Evolutionary conservation across 352 stramenopile species (phyloP).

Genomic region (Globisporangium apiculatum): DNA sequence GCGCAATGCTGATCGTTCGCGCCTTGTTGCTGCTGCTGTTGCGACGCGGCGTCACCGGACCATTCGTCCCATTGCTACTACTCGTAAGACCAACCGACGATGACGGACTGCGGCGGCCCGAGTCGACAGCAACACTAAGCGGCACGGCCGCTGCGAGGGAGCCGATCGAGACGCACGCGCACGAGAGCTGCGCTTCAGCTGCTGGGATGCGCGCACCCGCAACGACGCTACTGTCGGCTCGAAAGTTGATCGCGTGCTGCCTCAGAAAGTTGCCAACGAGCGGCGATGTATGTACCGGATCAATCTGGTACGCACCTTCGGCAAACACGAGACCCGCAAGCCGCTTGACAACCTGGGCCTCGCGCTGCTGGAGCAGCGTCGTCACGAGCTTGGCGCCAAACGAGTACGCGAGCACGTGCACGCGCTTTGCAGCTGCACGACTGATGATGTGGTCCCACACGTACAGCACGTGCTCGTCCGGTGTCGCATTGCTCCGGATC

Average conservation of each 20-base stretch:
- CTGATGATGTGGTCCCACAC: constrained; percentile 74
- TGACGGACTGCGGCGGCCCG: neutral
- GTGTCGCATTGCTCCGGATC: constrained; percentile 50
- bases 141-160: constrained; percentile 24
- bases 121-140: neutral
- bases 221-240: constrained; percentile 35
- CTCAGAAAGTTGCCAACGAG: constrained; percentile 53
- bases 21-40: constrained; percentile 66
- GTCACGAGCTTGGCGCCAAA: constrained; percentile 65
- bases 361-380: constrained; percentile 55
- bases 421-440: constrained; percentile 42
- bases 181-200: constrained; percentile 54
- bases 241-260: constrained; percentile 71
- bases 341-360: constrained; percentile 43
- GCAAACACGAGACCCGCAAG: constrained; percentile 64
- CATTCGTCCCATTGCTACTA: too few species aligned
- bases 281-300: constrained; percentile 38
- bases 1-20: constrained; percentile 59
- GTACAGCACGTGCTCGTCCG: constrained; percentile 68
- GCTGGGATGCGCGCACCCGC: constrained; percentile 40
- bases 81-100: neutral
- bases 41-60: neutral
- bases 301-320: constrained; percentile 53
- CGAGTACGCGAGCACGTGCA: constrained; percentile 64
- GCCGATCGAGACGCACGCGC: constrained; percentile 59